A percentile compares a stretch with the other conserved stretches of the same genome.
Evolutionary conservation across 805 yeast genomes (phyloP).

Genomic region (Candida cerambycidarum): DNA sequence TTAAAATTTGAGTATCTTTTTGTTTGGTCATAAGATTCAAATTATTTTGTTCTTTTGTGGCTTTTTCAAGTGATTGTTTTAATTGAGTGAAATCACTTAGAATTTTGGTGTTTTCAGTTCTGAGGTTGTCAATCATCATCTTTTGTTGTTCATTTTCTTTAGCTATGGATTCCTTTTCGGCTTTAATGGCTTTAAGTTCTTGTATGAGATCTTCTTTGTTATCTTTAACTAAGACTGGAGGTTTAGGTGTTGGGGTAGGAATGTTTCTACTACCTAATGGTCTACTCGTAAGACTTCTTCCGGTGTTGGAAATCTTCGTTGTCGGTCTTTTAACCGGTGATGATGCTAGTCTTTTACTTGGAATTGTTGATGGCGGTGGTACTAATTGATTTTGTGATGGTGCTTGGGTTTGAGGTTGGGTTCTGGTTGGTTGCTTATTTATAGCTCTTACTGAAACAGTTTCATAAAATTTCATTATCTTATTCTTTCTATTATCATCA

Average conservation of each 20-base stretch:
- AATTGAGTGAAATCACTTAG: constrained; percentile 24
- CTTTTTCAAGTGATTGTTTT: constrained; percentile 35
- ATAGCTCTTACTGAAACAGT: constrained; percentile 50
- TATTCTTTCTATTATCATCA: constrained; percentile 70
- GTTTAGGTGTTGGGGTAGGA: constrained; percentile 1
- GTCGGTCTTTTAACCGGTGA: constrained; percentile 60
- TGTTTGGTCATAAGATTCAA: constrained; percentile 56
- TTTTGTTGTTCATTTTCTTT: constrained; percentile 15
- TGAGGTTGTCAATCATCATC: constrained; percentile 24
- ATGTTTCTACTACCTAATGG: constrained; percentile 28
- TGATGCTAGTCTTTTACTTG: constrained; percentile 67
- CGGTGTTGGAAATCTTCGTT: constrained; percentile 26
- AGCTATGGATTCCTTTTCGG: constrained; percentile 52
- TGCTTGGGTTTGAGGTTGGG: constrained; percentile 44
- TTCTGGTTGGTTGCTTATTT: neutral
- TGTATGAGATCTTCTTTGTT: constrained; percentile 30
- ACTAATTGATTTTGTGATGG: constrained; percentile 31
- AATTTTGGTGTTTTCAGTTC: constrained; percentile 23
- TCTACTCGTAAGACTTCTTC: constrained; percentile 45
- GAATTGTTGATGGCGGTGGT: constrained; percentile 62
- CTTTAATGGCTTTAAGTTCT: constrained; percentile 51
- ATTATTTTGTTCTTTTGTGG: constrained; percentile 52
- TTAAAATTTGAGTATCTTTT: constrained; percentile 64
- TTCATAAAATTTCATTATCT: constrained; percentile 60
- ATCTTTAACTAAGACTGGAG: constrained; percentile 11